Evolutionary conservation across 208 protist species (phyloP), one percentile per base, ranked within the genome.

Genomic region (Acanthamoeba royreba): DNA sequence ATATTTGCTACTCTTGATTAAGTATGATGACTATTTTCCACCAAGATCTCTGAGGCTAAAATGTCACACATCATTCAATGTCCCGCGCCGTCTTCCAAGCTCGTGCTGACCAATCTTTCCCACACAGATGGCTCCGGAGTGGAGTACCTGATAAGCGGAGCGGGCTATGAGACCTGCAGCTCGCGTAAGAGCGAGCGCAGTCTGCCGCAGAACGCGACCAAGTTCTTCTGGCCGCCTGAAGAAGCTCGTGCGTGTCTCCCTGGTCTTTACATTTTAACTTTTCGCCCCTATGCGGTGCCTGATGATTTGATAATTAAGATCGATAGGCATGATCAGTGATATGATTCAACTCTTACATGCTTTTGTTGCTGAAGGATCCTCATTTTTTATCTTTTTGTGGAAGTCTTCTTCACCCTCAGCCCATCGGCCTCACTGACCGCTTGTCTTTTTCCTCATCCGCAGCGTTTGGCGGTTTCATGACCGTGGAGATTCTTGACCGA

Each of bases 91-190:
- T 13, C 45, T 77, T 1, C 1, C 45, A 13, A n/a, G 22, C 66
- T 43, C 77, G 35, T 96, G 94, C 42, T 95, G 66, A 31, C 95
- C n/a, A n/a, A 94, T 8, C 31, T 35, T 15, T 4, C 47, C 1
- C 15, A 28, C 38, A 42, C 66, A 61, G 83, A 69, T 61, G 83
- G 83, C 33, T 61, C 53, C n/a, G 19, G 45, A 11, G 83, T 72
- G 22, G 55, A 90, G 25, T 61, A 69, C 83, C 47, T 90, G n/a
- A 35, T 72, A 1, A 61, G 55, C 28, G 53, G 83, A 9, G 58
- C 83, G 0, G 55, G 55, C 22, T 61, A 61, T 33, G 55, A 72
- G 8, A 90, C 47, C 13, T 69, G 83, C 25, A 35, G 47, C 55
- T 35, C 40, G 19, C 55, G 53, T 13, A 69, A 15, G 43, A 13